Evolutionary conservation across 2,329 filamentous ascomycete species (phyloP), one percentile per base, ranked within the genome.

Genomic region (Metarhizium rileyi): DNA sequence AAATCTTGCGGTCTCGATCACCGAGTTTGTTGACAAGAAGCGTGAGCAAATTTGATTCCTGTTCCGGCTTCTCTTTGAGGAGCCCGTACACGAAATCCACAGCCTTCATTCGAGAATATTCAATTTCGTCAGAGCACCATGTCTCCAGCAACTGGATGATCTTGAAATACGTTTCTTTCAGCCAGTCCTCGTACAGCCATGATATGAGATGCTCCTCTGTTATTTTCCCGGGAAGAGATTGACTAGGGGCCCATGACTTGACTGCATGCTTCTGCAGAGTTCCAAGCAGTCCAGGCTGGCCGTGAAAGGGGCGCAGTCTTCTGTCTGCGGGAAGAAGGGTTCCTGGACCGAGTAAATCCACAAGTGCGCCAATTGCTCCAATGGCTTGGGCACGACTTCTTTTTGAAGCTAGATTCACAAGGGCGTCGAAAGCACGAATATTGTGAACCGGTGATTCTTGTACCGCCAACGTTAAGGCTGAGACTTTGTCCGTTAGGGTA

Each of bases 401-500:
- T 70, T 98, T 98, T 61, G 83, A 85, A n/a, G 90, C 89, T 41
- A 98, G 71, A 1, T 71, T 78, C 56, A 97, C 74, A 44, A 98
- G 73, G 54, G 81, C 88, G 59, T 97, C 91, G 54, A 97, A 83
- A 1, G 90, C 86, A 62, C 93, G 91, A 55, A 82, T 84, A 53
- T 90, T 97, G 67, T 98, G 93, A 47, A 97, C 72, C 18, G 93
- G 93, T 8, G 94, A 97, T 67, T 98, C 93, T 70, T 98, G 94
- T 12, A 96, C 83, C 50, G 93, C 86, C 57, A 98, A 75, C 4
- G 93, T 98, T 61, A 98, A 74, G 3, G 93, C 94, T 3, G 93
- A 98, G 41, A 97, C 86, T 66, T 96, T 97, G 66, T 98, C 93
- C 50, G 90, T 94, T 58, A 97, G 80, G 9, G 94, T 98, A 74